phyloP scores from a whole-genome alignment of 495 filamentous ascomycete genomes.

The Pseudomonodictys pantanalensis region DNA sequence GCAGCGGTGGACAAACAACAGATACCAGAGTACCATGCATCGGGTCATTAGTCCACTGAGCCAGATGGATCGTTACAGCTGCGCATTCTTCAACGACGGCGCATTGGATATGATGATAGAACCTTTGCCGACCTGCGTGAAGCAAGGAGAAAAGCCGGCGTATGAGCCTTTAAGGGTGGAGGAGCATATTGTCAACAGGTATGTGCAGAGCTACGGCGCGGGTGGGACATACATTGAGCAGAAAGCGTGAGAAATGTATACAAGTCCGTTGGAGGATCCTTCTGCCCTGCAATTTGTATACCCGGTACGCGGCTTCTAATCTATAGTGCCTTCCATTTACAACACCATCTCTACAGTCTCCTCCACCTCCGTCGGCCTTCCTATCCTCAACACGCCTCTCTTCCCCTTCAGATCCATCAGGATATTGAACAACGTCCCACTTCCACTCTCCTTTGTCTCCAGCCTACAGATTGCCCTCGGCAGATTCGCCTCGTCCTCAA shows the following conservation, averaged over 20 bases:
- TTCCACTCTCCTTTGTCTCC: constrained; percentile 15
- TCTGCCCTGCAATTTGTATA: too few relatives aligned
- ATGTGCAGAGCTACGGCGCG: constrained; percentile 17
- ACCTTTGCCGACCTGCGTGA: constrained; percentile 3
- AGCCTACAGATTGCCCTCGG: constrained; percentile 36
- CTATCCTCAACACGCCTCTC: constrained; percentile 43
- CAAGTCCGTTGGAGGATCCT: too few relatives aligned
- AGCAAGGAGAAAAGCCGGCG: constrained; percentile 4
- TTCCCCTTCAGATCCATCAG: constrained; percentile 48
- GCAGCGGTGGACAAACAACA: constrained; percentile 39
- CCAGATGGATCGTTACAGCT: constrained; percentile 10
- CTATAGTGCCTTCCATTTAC: constrained; percentile 4
- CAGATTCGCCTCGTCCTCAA: constrained; percentile 38
- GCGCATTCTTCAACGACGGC: constrained; percentile 22
- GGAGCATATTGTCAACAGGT: constrained; percentile 6
- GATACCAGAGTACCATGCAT: constrained; percentile 40
- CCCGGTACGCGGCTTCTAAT: too few relatives aligned
- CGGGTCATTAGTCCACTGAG: constrained; percentile 36
- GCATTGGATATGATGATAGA: constrained; percentile 13
- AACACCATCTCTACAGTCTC: constrained; percentile 16
- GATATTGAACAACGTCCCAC: constrained; percentile 49
- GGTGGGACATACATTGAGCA: constrained; percentile 3
- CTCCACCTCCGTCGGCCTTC: constrained; percentile 43
- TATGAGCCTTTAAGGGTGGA: constrained; percentile 19
- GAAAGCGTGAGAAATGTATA: not conserved